Base-by-base conservation (phyloP, 2,329 filamentous ascomycete species). In the Calonectria hongkongensis region DNA sequence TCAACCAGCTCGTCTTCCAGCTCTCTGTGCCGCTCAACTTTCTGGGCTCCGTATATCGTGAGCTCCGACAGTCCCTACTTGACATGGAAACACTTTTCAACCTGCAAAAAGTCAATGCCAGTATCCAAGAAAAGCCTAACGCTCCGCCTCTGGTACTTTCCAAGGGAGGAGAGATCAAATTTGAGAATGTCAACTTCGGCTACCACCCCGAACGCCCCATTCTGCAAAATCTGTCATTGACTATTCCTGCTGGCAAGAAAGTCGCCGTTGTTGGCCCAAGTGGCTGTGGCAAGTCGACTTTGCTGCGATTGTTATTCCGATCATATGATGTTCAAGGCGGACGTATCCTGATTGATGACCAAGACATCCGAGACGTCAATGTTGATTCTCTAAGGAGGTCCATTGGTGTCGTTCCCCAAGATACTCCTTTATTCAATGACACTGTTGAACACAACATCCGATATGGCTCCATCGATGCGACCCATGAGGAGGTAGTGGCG, bases 1-100 rank as follows among this genome's bases (percentile, higher is more conserved):
- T 99, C 78, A 99, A 99, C 84, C 97, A 98, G 87, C 92, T 99
- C 21, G 96, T 99, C 72, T 99, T 99, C 86, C 97, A 99, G 85
- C 92, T 99, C 7, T 98, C 95, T 0, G 95, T 99, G 4, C 97
- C 97, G 0, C 90, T 99, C 73, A 99, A 99, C 88, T 99, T 99
- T 84, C 88, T 99, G 4, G 97, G 97, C n/a, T 98, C 95, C 16
- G 96, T 99, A 15, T 99, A 99, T 83, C 94, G 97, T 78, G 97
- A 99, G 85, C 89, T 99, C 67, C 91, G 97, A 69, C 97, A 99
- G 86, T 98, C 95, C 27, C 88, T 99, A 54, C 88, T 99, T 41
- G 97, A 99, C 83, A 99, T 99, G 97, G 97, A 98, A 85, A 98
- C 97, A 0, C 89, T 99, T 7, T 99, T 99, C 88, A 98, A 95